Evolutionary conservation across 441 rosid genomes (phyloP).

Genomic region (Eutrema salsugineum): DNA sequence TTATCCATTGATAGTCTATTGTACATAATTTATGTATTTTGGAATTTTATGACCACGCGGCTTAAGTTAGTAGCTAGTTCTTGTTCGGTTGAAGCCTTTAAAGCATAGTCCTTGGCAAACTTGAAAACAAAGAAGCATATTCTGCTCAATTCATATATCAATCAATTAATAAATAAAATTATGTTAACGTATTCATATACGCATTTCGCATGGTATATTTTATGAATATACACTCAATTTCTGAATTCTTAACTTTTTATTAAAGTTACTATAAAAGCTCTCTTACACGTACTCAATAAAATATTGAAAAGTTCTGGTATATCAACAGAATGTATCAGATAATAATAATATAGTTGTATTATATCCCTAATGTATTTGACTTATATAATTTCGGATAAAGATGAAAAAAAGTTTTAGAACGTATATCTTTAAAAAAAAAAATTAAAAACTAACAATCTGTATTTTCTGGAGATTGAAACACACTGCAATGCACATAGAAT

Average conservation of each 20-base stretch:
- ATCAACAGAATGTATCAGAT: too few relatives aligned
- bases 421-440: too few relatives aligned
- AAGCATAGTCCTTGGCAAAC: neutral
- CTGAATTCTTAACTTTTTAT: neutral
- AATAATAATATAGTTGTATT: too few relatives aligned
- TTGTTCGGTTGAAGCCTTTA: neutral
- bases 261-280: too few relatives aligned
- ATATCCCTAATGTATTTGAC: too few relatives aligned
- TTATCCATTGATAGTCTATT: too few relatives aligned
- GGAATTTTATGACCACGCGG: too few relatives aligned
- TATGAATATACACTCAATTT: neutral
- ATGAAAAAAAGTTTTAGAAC: too few relatives aligned
- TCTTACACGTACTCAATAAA: too few relatives aligned
- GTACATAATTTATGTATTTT: too few relatives aligned
- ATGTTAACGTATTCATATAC: neutral
- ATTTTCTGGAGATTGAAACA: too few relatives aligned
- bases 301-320: too few relatives aligned
- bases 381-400: neutral
- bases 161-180: neutral
- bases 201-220: neutral
- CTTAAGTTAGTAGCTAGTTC: neutral
- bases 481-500: neutral
- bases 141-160: neutral
- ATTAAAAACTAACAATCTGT: neutral
- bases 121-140: slow-evolving; percentile 13